These are phyloP conservation scores for Furculomyces boomerangus DNA, from an alignment of 371 early-diverging fungal species.

Conservation along the genomic window DNA sequence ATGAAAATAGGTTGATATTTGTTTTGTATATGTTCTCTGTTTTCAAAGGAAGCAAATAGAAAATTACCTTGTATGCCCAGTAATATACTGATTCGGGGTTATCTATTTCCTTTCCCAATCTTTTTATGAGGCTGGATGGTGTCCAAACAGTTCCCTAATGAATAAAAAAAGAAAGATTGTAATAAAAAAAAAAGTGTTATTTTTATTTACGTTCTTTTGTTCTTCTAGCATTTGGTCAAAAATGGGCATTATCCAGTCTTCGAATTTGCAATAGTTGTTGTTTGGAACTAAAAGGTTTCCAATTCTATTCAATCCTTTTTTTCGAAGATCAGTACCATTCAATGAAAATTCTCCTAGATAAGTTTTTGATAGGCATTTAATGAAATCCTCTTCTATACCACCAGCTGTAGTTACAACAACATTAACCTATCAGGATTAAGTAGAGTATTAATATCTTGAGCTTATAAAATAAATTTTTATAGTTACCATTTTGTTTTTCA, in stretches of 20 bases:
- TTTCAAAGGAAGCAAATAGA: too few relatives aligned
- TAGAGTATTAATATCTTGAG: constrained; percentile 5
- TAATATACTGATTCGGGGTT: constrained; percentile 91
- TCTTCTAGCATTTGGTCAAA: constrained; percentile 85
- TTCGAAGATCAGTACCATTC: constrained; percentile 67
- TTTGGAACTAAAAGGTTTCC: constrained; percentile 98
- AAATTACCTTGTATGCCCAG: constrained; percentile 65
- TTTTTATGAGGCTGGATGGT: constrained; percentile 80
- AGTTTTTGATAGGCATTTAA: constrained; percentile 91
- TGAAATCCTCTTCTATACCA: constrained; percentile 98
- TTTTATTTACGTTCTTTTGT: constrained; percentile 68
- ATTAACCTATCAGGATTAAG: constrained; percentile 46
- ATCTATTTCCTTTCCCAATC: constrained; percentile 92
- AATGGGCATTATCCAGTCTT: constrained; percentile 92
- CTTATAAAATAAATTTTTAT: background rate
- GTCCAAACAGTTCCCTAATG: constrained; percentile 77
- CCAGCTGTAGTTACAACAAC: constrained; percentile 95
- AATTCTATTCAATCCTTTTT: constrained; percentile 91
- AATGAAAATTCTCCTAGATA: constrained; percentile 74
- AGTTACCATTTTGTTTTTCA: constrained; percentile 58
- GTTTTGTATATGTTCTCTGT: constrained; percentile 7
- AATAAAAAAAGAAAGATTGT: too few relatives aligned
- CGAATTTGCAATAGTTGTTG: constrained; percentile 97
- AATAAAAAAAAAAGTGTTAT: too few relatives aligned
- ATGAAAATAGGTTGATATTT: constrained; percentile 15